Evolutionary conservation across 2,329 filamentous ascomycete genomes (phyloP).

Genomic region (Penicillium sp.): DNA sequence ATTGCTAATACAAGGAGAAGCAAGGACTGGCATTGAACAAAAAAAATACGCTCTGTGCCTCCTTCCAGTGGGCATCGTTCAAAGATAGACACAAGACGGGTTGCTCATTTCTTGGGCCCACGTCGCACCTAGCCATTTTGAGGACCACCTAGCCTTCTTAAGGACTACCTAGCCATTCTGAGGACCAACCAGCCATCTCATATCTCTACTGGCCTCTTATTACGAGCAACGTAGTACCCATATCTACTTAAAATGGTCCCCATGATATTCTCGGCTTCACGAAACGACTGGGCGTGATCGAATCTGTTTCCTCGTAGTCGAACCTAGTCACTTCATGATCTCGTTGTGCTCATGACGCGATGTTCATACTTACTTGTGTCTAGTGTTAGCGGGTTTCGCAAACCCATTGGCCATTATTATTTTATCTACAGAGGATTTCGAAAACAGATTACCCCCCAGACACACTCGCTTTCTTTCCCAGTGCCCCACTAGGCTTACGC

Average conservation of each 20-base stretch:
- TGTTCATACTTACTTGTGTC: too few relatives aligned
- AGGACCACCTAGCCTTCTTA: too few relatives aligned
- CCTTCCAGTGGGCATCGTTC: neutral
- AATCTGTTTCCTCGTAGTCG: neutral
- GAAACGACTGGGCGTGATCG: neutral
- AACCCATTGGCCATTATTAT: too few relatives aligned
- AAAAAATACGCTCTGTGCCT: too few relatives aligned
- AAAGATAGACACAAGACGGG: neutral
- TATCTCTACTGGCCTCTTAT: conserved; percentile 1
- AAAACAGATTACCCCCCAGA: too few relatives aligned
- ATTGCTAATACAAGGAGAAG: neutral
- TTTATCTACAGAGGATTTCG: neutral
- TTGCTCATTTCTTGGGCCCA: neutral
- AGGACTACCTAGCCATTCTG: too few relatives aligned
- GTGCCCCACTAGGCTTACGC: too few relatives aligned
- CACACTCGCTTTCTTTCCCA: too few relatives aligned
- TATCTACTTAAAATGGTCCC: conserved; percentile 3
- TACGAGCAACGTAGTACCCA: conserved; percentile 1
- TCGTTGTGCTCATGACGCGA: too few relatives aligned
- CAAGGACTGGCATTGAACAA: neutral
- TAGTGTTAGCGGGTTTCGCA: too few relatives aligned
- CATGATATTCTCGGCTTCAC: neutral
- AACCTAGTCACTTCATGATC: neutral
- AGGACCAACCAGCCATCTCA: neutral
- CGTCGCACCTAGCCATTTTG: too few relatives aligned